A percentile compares a stretch with the other conserved stretches of the same genome.
Evolutionary conservation across 805 yeast species (phyloP).

Genomic region (Maudiozyma turicensis): DNA sequence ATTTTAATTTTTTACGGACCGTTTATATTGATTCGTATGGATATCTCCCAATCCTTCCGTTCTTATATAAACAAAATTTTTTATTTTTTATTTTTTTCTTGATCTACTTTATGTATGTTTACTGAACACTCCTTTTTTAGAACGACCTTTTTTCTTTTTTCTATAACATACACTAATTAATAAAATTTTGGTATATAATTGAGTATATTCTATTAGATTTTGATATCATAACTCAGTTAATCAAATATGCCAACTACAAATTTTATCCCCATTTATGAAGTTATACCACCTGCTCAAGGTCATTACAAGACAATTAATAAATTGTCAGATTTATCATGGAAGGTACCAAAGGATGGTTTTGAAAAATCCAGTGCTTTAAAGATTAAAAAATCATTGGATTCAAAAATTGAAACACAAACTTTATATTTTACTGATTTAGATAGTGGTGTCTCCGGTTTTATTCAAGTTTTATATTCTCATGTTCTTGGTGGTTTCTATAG

Average conservation of each 20-base stretch:
- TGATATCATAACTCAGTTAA: too few species aligned
- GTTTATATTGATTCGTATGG: neutral
- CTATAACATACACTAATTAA: too few species aligned
- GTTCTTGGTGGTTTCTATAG: slow-evolving; percentile 42
- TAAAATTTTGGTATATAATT: too few species aligned
- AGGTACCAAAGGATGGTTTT: neutral
- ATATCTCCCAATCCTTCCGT: too few species aligned
- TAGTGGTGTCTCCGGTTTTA: slow-evolving; percentile 37
- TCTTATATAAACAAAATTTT: too few species aligned
- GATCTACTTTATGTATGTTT: too few species aligned
- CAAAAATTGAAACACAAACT: slow-evolving; percentile 43
- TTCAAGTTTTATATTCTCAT: slow-evolving; percentile 44
- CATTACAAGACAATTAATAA: neutral
- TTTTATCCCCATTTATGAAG: slow-evolving; percentile 6
- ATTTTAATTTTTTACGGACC: neutral
- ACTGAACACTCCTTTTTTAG: too few species aligned
- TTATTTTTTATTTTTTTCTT: too few species aligned
- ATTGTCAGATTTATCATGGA: slow-evolving; percentile 3
- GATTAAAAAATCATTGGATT: slow-evolving; percentile 1
- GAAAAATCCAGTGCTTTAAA: neutral
- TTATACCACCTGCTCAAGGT: neutral
- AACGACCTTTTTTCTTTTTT: too few species aligned
- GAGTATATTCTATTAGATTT: too few species aligned
- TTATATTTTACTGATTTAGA: slow-evolving; percentile 41
- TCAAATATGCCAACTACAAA: slow-evolving; percentile 1